Conservation (phyloP, 345 rosid species). For the Tarenaya hassleriana region DNA sequence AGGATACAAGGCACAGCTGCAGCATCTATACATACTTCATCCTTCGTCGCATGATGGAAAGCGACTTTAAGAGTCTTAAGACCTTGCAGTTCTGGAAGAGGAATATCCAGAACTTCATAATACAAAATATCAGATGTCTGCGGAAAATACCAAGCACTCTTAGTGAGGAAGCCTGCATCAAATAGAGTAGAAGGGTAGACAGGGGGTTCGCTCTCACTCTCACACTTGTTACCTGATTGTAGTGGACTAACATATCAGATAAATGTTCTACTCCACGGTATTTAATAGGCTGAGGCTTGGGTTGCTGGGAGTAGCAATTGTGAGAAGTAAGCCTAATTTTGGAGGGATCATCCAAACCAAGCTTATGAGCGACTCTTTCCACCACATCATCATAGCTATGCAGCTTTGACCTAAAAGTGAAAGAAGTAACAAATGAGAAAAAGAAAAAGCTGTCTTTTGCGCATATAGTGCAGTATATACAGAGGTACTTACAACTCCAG, state of each 20-base stretch:
- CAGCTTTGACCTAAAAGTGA: conserved; percentile 65
- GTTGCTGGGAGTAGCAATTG: conserved; percentile 98
- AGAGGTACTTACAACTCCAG: conserved; percentile 71
- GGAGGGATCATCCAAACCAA: conserved; percentile 84
- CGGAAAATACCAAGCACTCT: conserved; percentile 20
- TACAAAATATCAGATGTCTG: conserved; percentile 94
- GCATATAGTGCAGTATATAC: conserved; percentile 4
- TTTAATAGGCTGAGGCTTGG: conserved; percentile 90
- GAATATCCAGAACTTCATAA: conserved; percentile 96
- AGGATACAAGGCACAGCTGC: conserved; percentile 9
- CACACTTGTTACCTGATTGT: conserved; percentile 62
- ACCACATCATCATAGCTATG: conserved; percentile 88
- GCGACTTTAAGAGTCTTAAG: conserved; percentile 89
- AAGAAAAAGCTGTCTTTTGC: background rate
- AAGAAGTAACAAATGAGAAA: conserved; percentile 21
- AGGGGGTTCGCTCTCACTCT: conserved; percentile 7
- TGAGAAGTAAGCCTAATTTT: conserved; percentile 93
- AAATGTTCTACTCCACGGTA: conserved; percentile 83
- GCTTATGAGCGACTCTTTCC: conserved; percentile 70
- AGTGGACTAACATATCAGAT: conserved; percentile 86
- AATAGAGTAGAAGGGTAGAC: background rate
- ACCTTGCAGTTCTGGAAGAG: conserved; percentile 94
- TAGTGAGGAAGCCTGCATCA: conserved; percentile 11
- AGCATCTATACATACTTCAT: conserved; percentile 46
- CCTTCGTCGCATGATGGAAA: conserved; percentile 74